Conservation (phyloP, 1,284 basidiomycete species). For the Tilletia indica region DNA sequence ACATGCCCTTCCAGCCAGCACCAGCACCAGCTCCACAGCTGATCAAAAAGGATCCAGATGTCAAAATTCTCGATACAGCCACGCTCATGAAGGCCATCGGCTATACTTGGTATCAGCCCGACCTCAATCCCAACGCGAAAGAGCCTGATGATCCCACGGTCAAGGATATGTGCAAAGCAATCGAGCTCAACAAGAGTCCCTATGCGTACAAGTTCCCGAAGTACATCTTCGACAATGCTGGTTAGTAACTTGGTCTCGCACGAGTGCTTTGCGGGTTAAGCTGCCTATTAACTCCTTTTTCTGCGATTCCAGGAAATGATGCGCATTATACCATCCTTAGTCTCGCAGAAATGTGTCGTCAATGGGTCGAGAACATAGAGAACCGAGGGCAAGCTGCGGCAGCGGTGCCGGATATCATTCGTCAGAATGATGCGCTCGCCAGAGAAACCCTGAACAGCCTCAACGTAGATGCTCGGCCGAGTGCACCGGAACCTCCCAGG, state of each 20-base stretch:
- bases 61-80: constrained; percentile 6
- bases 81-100: constrained; percentile 9
- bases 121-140: constrained; percentile 9
- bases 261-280: too few relatives aligned
- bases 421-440: neutral
- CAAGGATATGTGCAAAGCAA: neutral
- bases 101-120: neutral
- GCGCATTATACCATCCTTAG: constrained; percentile 8
- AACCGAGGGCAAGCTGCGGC: too few relatives aligned
- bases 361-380: neutral
- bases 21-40: neutral
- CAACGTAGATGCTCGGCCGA: too few relatives aligned
- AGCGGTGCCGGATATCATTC: neutral
- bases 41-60: neutral
- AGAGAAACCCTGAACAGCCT: too few relatives aligned
- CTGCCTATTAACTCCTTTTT: too few relatives aligned
- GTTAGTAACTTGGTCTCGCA: neutral
- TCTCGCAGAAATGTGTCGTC: neutral
- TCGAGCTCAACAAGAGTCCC: neutral
- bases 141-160: neutral
- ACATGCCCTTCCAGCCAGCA: too few relatives aligned
- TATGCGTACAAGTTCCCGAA: neutral
- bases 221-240: constrained; percentile 4
- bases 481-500: too few relatives aligned
- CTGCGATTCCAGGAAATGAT: neutral